These are phyloP conservation scores for Paraphoma chrysanthemicola DNA, from an alignment of 2,329 filamentous ascomycete genomes.

Conservation along the genomic window DNA sequence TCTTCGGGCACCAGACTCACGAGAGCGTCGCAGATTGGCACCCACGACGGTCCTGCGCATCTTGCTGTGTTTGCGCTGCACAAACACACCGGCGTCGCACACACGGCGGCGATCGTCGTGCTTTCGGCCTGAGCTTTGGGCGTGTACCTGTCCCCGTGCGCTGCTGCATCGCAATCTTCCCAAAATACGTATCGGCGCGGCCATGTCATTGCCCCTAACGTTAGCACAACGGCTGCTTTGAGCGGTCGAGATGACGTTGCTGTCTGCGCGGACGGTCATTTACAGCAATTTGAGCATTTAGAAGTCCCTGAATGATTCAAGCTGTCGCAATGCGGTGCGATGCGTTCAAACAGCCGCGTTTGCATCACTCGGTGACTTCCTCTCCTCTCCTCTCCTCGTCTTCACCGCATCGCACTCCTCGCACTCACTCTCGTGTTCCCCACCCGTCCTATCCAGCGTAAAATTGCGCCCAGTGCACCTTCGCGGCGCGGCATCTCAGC, in stretches of 20 bases:
- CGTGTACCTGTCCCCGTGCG: slow-evolving; percentile 14
- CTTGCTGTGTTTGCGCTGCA: slow-evolving; percentile 3
- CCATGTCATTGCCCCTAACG: slow-evolving; percentile 10
- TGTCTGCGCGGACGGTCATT: no score
- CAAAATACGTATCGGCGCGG: slow-evolving; percentile 5
- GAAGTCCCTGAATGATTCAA: no score
- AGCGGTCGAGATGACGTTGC: not conserved
- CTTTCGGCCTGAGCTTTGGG: slow-evolving; percentile 1
- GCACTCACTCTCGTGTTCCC: not conserved
- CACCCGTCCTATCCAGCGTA: not conserved
- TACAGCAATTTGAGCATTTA: no score
- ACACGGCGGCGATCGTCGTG: slow-evolving; percentile 5
- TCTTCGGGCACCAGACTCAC: not conserved
- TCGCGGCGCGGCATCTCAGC: not conserved
- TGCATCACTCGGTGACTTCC: not conserved
- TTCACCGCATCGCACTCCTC: not conserved
- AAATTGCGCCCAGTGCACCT: not conserved
- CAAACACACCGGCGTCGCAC: slow-evolving; percentile 8
- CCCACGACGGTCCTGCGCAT: slow-evolving; percentile 5
- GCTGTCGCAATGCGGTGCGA: no score
- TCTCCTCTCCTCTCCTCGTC: no score
- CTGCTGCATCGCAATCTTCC: slow-evolving; percentile 19
- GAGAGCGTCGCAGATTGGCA: slow-evolving; percentile 6
- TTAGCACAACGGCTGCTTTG: not conserved
- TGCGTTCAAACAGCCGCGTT: not conserved